Evolutionary conservation across 139 green algal genomes (phyloP).

Genomic region (Coelastrella sp.): DNA sequence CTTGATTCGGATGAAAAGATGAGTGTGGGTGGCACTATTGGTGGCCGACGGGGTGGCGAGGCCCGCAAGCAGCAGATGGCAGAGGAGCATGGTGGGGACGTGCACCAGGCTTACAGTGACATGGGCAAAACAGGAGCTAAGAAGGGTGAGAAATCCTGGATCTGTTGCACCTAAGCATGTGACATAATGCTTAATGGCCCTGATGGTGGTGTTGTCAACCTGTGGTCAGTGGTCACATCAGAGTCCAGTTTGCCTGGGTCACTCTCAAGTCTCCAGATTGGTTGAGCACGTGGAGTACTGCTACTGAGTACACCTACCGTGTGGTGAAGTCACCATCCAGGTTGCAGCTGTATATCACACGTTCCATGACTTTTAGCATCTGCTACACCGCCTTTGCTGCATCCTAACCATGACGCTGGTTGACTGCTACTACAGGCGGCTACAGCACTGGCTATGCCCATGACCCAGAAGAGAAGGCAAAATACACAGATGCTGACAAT

Average conservation of each 20-base stretch:
- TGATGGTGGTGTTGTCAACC: too few relatives aligned
- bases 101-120: conserved; percentile 17
- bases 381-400: neutral
- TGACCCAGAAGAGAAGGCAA: conserved; percentile 35
- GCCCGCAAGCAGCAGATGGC: conserved; percentile 41
- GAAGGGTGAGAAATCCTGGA: neutral
- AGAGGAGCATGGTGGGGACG: conserved; percentile 33
- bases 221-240: too few relatives aligned
- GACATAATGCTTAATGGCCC: too few relatives aligned
- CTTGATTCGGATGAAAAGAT: conserved; percentile 35
- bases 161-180: neutral
- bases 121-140: conserved; percentile 34
- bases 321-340: too few relatives aligned
- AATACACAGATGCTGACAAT: conserved; percentile 40
- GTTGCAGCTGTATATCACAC: too few relatives aligned
- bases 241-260: too few relatives aligned
- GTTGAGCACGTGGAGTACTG: too few relatives aligned
- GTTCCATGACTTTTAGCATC: too few relatives aligned
- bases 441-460: conserved; percentile 34
- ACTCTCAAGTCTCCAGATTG: too few relatives aligned
- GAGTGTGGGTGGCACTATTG: conserved; percentile 41
- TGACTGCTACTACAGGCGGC: neutral
- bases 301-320: too few relatives aligned
- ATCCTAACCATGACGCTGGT: neutral
- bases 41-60: conserved; percentile 28